Base-by-base conservation (phyloP, 257 asterid species). In the Cruciata laevipes region DNA sequence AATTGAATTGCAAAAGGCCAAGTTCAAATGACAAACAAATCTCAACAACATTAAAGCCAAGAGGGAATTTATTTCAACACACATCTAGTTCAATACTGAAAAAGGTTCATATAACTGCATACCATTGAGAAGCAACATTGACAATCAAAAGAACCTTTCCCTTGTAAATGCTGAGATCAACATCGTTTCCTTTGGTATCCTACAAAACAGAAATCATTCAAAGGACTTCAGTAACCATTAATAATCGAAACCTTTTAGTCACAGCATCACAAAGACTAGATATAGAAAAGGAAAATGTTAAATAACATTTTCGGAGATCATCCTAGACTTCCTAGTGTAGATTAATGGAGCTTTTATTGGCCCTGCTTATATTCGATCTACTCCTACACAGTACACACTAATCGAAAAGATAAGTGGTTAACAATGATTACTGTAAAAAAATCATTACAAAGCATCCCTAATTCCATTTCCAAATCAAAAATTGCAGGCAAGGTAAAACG, bases 61-160 rank as follows among this genome's bases (percentile, higher is more conserved):
- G 33, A 25, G 37, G 7, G 64, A 59, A 17, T 18, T 31, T 60
- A 60, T 31, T 60, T 31, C 44, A 61, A 58, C 63, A 24, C 1
- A 6, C 1, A 1, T 6, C 38, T 60, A 25, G 11, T 57, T 38
- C 35, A 2, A 25, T 33, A 6, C 53, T 14, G 20, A 64, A 66
- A 31, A 24, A 4, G 23, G 37, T 11, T 31, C 6, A 3, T 23
- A 47, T 11, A 17, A 47, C 17, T 25, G 63, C 78, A 67, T 83
- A 91, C 98, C 98, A 91, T 38, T 89, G 85, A 4, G 98, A 91
- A 30, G 98, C 98, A 76, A 89, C 98, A 79, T 91, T 91, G 77
- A 91, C 96, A 76, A 91, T 83, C 67, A 91, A 65, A 27, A 89
- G 76, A 33, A 78, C 92, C 73, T 91, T 91, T 59, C 98, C 98